Evolutionary conservation across 2,329 filamentous ascomycete species (phyloP), one percentile per base, ranked within the genome.

Genomic region (Dothiorella sarmentorum): DNA sequence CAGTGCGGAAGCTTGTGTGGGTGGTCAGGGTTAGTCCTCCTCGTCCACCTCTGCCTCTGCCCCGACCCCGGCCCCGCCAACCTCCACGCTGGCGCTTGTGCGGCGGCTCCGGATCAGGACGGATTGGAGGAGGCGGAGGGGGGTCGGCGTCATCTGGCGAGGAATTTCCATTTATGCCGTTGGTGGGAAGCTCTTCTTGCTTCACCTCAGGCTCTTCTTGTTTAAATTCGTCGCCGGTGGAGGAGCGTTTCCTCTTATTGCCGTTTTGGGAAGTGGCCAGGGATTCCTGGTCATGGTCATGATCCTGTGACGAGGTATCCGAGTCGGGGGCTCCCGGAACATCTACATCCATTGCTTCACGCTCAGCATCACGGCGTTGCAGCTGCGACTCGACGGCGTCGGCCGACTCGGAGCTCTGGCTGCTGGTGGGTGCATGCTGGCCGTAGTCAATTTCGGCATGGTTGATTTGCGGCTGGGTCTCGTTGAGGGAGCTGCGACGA

Each of bases 401-500:
- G 35, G 26, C 47, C 15, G 56, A 45, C 15, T 26, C 58, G 40
- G 49, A 27, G n/a, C 26, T 27, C 3, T 15, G 37, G 11, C 22
- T 29, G 15, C 18, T 24, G 35, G 38, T 59, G n/a, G 29, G 17
- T 27, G 45, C 40, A 42, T 44, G 40, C 24, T 56, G 26, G 33
- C 11, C 9, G 31, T 26, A 40, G 42, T 60, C 38, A 56, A 47
- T 51, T 26, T 40, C 35, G 17, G 44, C 43, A 22, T 29, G 33
- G n/a, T 52, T 43, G 44, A 26, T 13, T 5, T 45, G 44, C 11
- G 26, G 24, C 24, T 42, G 45, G 10, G 22, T 7, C n/a, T 45
- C 67, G 63, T 72, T 66, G 38, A 75, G 61, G 43, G 73, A 75
- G 66, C 68, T 75, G 63, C 73, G 71, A 58, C 72, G 72, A 59